phyloP scores from a whole-genome alignment of 1,139 yeast genomes.

The Kodamaea ohmeri region DNA sequence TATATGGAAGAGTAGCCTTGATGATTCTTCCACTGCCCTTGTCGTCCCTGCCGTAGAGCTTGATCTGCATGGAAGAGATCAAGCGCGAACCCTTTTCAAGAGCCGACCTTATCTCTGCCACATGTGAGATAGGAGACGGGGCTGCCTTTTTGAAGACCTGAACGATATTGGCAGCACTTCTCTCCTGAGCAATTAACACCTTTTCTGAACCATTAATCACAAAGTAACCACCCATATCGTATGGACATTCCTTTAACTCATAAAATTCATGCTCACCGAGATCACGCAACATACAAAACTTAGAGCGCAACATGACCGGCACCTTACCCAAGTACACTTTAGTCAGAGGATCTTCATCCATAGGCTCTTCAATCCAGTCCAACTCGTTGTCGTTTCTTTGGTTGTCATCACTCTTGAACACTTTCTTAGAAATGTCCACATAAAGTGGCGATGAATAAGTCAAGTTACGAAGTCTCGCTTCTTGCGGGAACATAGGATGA shows the following conservation, averaged over 20 bases:
- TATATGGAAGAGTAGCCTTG: conserved; percentile 93
- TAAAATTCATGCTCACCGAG: conserved; percentile 93
- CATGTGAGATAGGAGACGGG: conserved; percentile 92
- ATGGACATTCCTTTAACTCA: conserved; percentile 96
- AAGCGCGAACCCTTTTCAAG: conserved; percentile 95
- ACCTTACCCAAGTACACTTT: conserved; percentile 93
- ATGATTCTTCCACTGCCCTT: conserved; percentile 78
- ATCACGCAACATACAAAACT: conserved; percentile 90
- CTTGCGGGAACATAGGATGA: conserved; percentile 98
- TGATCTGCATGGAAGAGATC: conserved; percentile 91
- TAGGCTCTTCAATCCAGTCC: conserved; percentile 63
- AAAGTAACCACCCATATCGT: conserved; percentile 99
- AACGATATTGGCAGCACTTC: conserved; percentile 96
- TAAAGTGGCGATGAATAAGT: conserved; percentile 95
- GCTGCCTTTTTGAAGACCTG: conserved; percentile 98
- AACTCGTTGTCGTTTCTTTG: conserved; percentile 57
- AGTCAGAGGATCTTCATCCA: conserved; percentile 59
- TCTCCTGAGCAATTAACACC: conserved; percentile 96
- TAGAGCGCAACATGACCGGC: conserved; percentile 96
- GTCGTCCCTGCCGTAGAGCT: conserved; percentile 81
- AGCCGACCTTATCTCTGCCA: conserved; percentile 96
- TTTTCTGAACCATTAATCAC: conserved; percentile 98
- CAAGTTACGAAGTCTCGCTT: conserved; percentile 91
- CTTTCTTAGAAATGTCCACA: conserved; percentile 92
- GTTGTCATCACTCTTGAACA: conserved; percentile 72